phyloP scores from a whole-genome alignment of 129 eudicot genomes.

The Flaveria bidentis region DNA sequence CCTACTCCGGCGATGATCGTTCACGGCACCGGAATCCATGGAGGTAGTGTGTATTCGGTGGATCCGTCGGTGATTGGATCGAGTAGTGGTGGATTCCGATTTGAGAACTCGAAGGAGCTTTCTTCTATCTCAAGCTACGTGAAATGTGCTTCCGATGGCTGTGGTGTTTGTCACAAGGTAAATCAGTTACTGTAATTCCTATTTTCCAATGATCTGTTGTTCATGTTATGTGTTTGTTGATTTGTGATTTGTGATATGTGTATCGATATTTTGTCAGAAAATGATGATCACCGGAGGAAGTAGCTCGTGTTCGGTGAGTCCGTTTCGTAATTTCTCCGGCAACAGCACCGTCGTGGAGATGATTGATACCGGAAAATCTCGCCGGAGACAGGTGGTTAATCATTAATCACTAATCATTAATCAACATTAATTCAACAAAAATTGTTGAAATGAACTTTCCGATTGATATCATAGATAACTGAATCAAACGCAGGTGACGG shows the following conservation, averaged over 20 bases:
- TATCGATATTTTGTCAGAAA: conserved; percentile 35
- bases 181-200: not conserved
- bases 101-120: conserved; percentile 51
- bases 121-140: conserved; percentile 48
- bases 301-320: conserved; percentile 21
- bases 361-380: conserved; percentile 23
- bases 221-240: not conserved
- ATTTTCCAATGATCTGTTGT: not conserved
- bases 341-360: conserved; percentile 17
- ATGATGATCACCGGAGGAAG: conserved; percentile 47
- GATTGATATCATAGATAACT: not conserved
- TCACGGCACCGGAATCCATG: conserved; percentile 33
- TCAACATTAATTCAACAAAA: not conserved
- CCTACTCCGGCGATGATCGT: conserved; percentile 26
- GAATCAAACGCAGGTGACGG: conserved; percentile 25
- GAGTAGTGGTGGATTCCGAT: conserved; percentile 11
- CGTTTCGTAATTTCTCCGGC: conserved; percentile 1
- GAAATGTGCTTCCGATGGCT: conserved; percentile 36
- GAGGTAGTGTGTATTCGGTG: conserved; percentile 1
- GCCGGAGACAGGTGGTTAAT: conserved; percentile 26
- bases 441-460: not conserved
- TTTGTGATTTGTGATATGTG: not conserved
- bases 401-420: not conserved
- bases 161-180: conserved; percentile 61
- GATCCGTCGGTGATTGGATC: conserved; percentile 41